Conservation (phyloP, 768 basidiomycete genomes). For the Mycena albidolilacea region DNA sequence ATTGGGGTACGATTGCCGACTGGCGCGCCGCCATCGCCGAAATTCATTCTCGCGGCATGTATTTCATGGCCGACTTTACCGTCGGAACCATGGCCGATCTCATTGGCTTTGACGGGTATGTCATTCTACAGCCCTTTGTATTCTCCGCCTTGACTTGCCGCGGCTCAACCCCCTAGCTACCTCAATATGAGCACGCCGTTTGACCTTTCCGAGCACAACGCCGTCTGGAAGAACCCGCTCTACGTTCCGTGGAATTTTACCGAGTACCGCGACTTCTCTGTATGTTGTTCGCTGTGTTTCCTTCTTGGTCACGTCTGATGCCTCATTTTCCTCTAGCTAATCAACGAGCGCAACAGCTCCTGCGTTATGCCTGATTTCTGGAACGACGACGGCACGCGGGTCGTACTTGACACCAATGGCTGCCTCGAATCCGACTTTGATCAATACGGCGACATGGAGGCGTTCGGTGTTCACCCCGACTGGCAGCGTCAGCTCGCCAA, state of each 20-base stretch:
- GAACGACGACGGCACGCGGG: constrained; percentile 78
- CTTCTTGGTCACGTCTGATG: constrained; percentile 4
- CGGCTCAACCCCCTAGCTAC: constrained; percentile 61
- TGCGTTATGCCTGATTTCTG: constrained; percentile 87
- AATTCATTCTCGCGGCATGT: constrained; percentile 89
- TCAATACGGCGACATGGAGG: constrained; percentile 97
- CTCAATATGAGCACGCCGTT: constrained; percentile 89
- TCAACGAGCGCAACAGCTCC: constrained; percentile 79
- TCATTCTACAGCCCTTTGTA: constrained; percentile 25
- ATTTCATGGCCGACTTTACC: constrained; percentile 94
- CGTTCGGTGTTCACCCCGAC: constrained; percentile 96
- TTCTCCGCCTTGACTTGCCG: constrained; percentile 12
- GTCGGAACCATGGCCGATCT: constrained; percentile 94
- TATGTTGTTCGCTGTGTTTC: constrained; percentile 47
- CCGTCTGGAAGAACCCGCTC: constrained; percentile 79
- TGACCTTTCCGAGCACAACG: constrained; percentile 78
- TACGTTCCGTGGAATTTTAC: constrained; percentile 91
- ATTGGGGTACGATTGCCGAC: constrained; percentile 89
- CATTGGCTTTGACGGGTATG: constrained; percentile 87
- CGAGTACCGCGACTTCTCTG: constrained; percentile 87
- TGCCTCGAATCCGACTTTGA: constrained; percentile 92
- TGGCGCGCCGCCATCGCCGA: constrained; percentile 84
- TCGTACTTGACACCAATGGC: constrained; percentile 73
- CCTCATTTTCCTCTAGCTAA: constrained; percentile 58
- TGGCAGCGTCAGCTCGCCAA: constrained; percentile 96